These are phyloP conservation scores for Penicillium sumatraense DNA, from an alignment of 2,329 filamentous ascomycete genomes.

Conservation along the genomic window DNA sequence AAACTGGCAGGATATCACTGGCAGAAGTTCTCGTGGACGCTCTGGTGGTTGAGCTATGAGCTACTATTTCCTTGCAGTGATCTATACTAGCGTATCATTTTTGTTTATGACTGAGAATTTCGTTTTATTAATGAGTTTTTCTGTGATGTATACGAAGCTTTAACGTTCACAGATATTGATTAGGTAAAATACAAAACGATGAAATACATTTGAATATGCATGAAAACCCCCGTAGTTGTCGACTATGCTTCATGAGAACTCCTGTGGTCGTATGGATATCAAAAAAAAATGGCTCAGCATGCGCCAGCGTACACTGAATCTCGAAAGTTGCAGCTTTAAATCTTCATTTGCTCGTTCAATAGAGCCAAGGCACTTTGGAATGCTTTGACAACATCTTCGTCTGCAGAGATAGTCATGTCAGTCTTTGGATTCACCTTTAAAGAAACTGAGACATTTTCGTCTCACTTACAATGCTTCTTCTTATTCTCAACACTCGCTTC, in stretches of 20 bases:
- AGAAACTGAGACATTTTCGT: background rate
- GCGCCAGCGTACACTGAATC: conserved; percentile 1
- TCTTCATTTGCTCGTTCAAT: conserved; percentile 38
- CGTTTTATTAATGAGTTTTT: background rate
- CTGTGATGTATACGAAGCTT: background rate
- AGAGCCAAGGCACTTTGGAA: conserved; percentile 54
- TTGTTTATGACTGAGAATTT: background rate
- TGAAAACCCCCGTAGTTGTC: no score
- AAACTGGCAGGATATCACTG: conserved; percentile 86
- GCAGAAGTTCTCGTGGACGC: conserved; percentile 46
- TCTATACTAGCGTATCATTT: background rate
- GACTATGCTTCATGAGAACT: no score
- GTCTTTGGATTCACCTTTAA: conserved; percentile 1
- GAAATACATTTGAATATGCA: background rate
- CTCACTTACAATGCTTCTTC: conserved; percentile 75
- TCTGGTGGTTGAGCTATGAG: background rate
- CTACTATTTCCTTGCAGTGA: background rate
- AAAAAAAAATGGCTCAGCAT: background rate
- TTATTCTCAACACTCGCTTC: conserved; percentile 74
- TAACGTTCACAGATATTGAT: background rate
- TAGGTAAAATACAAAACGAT: background rate
- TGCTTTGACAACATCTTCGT: conserved; percentile 51
- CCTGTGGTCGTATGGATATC: no score
- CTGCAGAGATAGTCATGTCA: conserved; percentile 32
- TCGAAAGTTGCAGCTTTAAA: conserved; percentile 7